Evolutionary conservation across 2,329 filamentous ascomycete genomes (phyloP), one percentile per base, ranked within the genome.

Genomic region (Xylariaceae sp.): DNA sequence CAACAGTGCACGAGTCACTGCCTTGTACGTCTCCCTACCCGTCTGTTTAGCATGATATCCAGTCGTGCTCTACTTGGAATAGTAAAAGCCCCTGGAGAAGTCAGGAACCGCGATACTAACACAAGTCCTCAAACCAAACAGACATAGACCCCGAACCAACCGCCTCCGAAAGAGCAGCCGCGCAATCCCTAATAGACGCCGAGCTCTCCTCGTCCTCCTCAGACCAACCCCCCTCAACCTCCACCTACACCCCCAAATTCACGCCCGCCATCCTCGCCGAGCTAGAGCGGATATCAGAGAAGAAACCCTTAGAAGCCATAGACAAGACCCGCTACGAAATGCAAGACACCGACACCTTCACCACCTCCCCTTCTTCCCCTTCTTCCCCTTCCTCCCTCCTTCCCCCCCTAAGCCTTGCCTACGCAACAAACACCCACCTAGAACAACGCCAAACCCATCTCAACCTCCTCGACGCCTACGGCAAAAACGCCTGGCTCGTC

Each of bases 401-500:
- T 3, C 19, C 39, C 21, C 12, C 82, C 7, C 80, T 88, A 27
- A 73, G 79, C 12, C 69, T 64, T 37, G 71, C 76, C 40, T 74
- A 75, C 66, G 65, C 75, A 1, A 67, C 72, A 39, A 71, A 68
- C 34, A 62, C 71, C n/a, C 79, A 82, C 65, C 71, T 83, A 11
- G 54, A 63, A 11, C 59, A 67, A n/a, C 76, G 80, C 3, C 64
- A 70, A 27, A 58, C 72, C 23, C 75, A 80, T 66, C 79, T 95
- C 16, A 71, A 74, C 1, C 75, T 95, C n/a, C 78, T 95, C 17
- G 87, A 93, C 58, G 76, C 76, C 40, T 84, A 84, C 66, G 93
- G 92, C 55, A 88, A 88, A 69, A 95, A 95, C 65, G 85, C 88
- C 8, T 97, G 93, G 92, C 74, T 98, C 44, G 77, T 95, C 7